These are phyloP conservation scores for Diplodia seriata DNA, from an alignment of 2,329 filamentous ascomycete species.

Conservation along the genomic window DNA sequence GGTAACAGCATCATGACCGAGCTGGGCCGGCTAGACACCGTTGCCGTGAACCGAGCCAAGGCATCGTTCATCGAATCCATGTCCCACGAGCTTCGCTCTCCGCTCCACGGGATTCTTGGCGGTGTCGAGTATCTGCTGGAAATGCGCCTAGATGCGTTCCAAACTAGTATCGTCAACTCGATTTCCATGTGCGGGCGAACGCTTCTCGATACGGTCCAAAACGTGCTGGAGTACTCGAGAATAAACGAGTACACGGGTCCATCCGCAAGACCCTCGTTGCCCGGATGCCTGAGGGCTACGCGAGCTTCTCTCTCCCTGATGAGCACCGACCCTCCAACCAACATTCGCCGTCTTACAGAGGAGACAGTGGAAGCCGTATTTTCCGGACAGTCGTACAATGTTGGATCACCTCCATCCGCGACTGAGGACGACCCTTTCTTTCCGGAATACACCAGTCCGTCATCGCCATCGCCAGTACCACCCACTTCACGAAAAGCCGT, in stretches of 20 bases:
- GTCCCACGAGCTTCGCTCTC: conserved; percentile 44
- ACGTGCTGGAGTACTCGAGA: conserved; percentile 44
- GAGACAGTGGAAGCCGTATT: conserved; percentile 47
- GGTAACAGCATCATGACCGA: conserved; percentile 46
- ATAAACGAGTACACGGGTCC: conserved; percentile 42
- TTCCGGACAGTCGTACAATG: conserved; percentile 12
- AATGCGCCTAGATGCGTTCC: conserved; percentile 15
- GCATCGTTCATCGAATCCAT: conserved; percentile 50
- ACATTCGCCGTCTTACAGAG: conserved; percentile 46
- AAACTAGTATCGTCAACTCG: conserved; percentile 29
- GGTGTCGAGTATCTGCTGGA: conserved; percentile 34
- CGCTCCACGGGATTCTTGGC: conserved; percentile 15
- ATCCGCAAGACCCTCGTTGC: background rate
- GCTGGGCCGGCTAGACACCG: background rate
- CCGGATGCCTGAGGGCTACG: background rate
- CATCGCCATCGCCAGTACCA: background rate
- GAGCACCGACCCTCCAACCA: conserved; percentile 32
- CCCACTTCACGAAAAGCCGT: background rate
- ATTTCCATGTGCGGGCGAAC: conserved; percentile 51
- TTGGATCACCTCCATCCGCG: background rate
- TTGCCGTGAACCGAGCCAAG: background rate
- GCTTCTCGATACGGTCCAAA: conserved; percentile 50
- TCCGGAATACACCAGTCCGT: background rate
- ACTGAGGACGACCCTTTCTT: background rate
- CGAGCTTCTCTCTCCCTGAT: background rate